Evolutionary conservation across 225 moss, liverwort and hornwort species (phyloP), one percentile per base, ranked within the genome.

Genomic region (Thuidium tamariscinum): DNA sequence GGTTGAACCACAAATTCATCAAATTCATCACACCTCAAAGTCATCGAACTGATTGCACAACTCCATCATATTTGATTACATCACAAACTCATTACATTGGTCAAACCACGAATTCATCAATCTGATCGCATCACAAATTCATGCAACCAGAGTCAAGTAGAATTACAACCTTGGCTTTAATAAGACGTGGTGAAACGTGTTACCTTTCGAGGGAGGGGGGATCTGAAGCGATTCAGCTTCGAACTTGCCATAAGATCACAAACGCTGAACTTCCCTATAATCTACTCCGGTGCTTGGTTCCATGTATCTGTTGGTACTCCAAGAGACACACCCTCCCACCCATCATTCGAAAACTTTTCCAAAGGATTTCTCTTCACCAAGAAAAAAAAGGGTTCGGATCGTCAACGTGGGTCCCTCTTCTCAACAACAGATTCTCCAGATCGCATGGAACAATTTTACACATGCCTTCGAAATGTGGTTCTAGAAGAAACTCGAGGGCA

Each of bases 271-370:
- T 84, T 75, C 39, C 8, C 84, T 81, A 44, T 30, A 32, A 74
- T 79, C 61, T 68, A 46, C 78, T 83, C 74, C 62, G 77, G 65
- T 34, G 18, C 42, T 52, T 82, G 23, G 26, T 81, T 86, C 70
- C 77, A 82, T 76, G 26, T 57, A 88, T 81, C 80, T 89, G 39
- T 86, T 91, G 84, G 84, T 67, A 81, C 57, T 82, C 92, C 89
- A 92, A 91, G 66, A 86, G 92, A 92, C 91, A 92, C 91, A 86
- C 91, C 92, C 84, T 92, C 89, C 86, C 89, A 77, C 77, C 86
- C 89, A 77, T 72, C 65, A 81, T 42, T 77, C 61, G 76, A 67
- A 81, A 88, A 86, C 71, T 55, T 37, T 78, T 66, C 56, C 48
- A 49, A 70, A 39, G 39, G 49, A 61, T 69, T 76, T 67, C 39